phyloP scores from a whole-genome alignment of 2,329 filamentous ascomycete species.

The Diplodia corticola region DNA sequence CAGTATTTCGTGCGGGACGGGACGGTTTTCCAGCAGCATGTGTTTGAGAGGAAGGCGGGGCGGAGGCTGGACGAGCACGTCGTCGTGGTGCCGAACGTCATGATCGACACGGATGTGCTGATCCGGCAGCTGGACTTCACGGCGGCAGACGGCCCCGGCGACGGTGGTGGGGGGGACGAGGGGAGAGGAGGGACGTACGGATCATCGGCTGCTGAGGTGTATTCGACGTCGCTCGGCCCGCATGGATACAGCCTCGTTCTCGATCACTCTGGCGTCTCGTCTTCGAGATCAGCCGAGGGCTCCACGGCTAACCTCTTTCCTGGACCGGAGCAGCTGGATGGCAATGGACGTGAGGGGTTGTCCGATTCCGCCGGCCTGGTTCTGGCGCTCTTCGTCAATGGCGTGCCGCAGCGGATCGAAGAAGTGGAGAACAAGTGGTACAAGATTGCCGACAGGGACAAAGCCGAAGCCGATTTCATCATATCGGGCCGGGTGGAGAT shows the following conservation, averaged over 20 bases:
- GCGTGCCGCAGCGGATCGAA: neutral
- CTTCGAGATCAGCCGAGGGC: neutral
- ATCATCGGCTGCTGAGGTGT: neutral
- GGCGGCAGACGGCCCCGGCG: neutral
- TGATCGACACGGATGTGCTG: conserved; percentile 8
- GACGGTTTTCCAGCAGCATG: neutral
- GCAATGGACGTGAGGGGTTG: neutral
- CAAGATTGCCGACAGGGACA: neutral
- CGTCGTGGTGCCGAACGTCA: neutral
- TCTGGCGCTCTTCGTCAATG: conserved; percentile 2
- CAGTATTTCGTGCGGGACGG: conserved; percentile 6
- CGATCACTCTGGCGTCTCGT: neutral
- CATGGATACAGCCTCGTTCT: conserved; percentile 1
- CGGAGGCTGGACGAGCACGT: neutral
- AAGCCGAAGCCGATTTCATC: neutral
- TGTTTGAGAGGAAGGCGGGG: neutral
- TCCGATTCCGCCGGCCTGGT: neutral
- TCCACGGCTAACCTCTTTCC: neutral
- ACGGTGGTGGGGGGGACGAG: neutral
- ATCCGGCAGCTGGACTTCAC: conserved; percentile 2
- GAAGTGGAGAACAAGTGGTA: conserved; percentile 15
- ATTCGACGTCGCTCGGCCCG: neutral
- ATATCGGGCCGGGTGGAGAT: neutral
- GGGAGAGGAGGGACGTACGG: neutral
- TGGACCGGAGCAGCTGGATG: neutral